A percentile compares a stretch with the other conserved stretches of the same genome.
Conservation (phyloP, 164 flowering plant species). For the Warburgia ugandensis region DNA sequence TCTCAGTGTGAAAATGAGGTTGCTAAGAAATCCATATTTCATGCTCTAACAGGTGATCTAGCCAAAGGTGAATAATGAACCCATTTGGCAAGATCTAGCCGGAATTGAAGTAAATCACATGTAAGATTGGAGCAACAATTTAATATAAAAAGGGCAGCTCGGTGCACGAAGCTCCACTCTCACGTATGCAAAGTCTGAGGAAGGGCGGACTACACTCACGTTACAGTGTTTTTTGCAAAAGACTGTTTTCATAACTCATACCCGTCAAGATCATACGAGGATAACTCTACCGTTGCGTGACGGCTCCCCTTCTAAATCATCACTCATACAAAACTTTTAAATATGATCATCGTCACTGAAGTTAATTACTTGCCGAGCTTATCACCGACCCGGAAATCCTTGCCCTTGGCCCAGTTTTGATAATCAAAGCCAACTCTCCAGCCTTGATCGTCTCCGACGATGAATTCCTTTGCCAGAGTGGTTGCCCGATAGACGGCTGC, state of each 20-base stretch:
- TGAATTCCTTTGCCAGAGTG: not conserved
- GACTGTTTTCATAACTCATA: no score
- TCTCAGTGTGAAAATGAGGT: not conserved
- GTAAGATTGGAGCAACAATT: no score
- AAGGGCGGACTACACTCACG: no score
- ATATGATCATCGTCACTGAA: no score
- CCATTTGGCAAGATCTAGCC: not conserved
- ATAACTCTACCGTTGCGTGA: not conserved
- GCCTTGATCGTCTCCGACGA: conserved; percentile 6
- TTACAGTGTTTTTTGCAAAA: no score
- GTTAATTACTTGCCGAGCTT: not conserved
- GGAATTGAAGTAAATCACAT: not conserved
- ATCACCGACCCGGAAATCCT: conserved; percentile 8
- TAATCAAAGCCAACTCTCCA: not conserved
- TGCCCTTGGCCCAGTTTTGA: conserved; percentile 4
- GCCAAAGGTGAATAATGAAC: not conserved
- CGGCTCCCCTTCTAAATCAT: not conserved
- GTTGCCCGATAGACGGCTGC: no score
- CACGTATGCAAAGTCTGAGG: no score
- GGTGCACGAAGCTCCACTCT: no score
- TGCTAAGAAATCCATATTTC: not conserved
- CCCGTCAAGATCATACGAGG: no score
- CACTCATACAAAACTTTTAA: not conserved
- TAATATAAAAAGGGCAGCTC: no score
- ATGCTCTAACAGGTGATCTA: not conserved